phyloP scores from a whole-genome alignment of 2,329 filamentous ascomycete genomes.

The Xylaria sp. region DNA sequence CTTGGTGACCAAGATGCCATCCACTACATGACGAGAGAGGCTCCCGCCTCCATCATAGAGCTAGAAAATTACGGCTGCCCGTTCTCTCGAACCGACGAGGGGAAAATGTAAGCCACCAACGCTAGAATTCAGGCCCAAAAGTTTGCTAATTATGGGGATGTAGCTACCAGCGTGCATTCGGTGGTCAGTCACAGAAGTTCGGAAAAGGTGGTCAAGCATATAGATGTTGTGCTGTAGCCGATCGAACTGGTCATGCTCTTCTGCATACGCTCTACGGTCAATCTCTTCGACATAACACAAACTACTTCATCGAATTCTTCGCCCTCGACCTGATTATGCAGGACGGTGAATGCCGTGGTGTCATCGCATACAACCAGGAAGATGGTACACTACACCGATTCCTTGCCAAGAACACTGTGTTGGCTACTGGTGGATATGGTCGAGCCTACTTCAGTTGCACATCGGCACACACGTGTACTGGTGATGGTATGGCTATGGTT shows the following conservation, averaged over 20 bases:
- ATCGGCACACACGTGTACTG: slow-evolving; percentile 97
- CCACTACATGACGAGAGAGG: slow-evolving; percentile 98
- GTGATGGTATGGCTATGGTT: slow-evolving; percentile 99
- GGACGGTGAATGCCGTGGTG: slow-evolving; percentile 94
- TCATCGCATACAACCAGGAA: slow-evolving; percentile 98
- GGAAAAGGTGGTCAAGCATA: slow-evolving; percentile 99
- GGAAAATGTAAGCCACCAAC: slow-evolving; percentile 73
- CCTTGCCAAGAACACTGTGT: slow-evolving; percentile 93
- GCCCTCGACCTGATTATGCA: slow-evolving; percentile 97
- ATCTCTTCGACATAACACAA: slow-evolving; percentile 96
- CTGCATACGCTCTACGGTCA: slow-evolving; percentile 98
- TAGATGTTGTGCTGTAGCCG: slow-evolving; percentile 94
- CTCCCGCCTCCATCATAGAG: slow-evolving; percentile 89
- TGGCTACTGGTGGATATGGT: slow-evolving; percentile 97
- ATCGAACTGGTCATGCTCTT: slow-evolving; percentile 96
- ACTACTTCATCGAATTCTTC: slow-evolving; percentile 99
- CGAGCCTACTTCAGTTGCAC: slow-evolving; percentile 99
- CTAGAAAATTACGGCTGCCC: slow-evolving; percentile 98
- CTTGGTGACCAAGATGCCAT: slow-evolving; percentile 97
- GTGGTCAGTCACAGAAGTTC: slow-evolving; percentile 93
- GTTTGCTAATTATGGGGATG: slow-evolving; percentile 41
- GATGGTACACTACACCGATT: slow-evolving; percentile 98
- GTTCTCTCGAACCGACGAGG: slow-evolving; percentile 95
- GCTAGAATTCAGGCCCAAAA: neutral
- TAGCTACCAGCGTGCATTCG: slow-evolving; percentile 96